Percentiles rank a stretch among this genome's conserved stretches.
Conservation (phyloP, 352 stramenopile species). For the Globisporangium orthogonon region DNA sequence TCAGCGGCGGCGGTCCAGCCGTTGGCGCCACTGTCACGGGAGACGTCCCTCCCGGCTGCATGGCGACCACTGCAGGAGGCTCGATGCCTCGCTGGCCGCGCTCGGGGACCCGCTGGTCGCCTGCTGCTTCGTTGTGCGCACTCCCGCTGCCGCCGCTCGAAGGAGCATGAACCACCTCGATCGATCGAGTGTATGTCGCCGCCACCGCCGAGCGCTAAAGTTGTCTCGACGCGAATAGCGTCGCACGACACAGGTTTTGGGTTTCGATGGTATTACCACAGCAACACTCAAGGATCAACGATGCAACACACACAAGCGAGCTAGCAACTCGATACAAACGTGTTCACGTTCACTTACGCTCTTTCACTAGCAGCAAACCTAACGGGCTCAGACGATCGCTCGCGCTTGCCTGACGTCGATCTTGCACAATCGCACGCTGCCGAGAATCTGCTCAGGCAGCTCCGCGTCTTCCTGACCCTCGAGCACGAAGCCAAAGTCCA, state of each 20-base stretch:
- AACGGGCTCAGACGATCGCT: conserved; percentile 20
- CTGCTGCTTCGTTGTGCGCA: background rate
- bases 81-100: background rate
- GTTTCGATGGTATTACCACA: too few relatives aligned
- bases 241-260: too few relatives aligned
- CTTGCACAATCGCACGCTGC: conserved; percentile 67
- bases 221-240: too few relatives aligned
- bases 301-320: too few relatives aligned
- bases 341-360: too few relatives aligned
- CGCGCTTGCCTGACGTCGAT: conserved; percentile 56
- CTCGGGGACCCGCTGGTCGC: background rate
- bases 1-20: background rate
- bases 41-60: background rate
- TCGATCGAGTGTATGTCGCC: too few relatives aligned
- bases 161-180: too few relatives aligned
- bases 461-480: conserved; percentile 75
- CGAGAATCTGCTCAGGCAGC: conserved; percentile 72
- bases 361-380: too few relatives aligned
- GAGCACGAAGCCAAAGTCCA: conserved; percentile 81
- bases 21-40: background rate
- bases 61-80: background rate
- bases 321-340: too few relatives aligned
- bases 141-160: too few relatives aligned
- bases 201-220: too few relatives aligned
- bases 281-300: too few relatives aligned